Conservation (phyloP, 225 moss, liverwort and hornwort genomes). For the Thuidium tamariscinum region DNA sequence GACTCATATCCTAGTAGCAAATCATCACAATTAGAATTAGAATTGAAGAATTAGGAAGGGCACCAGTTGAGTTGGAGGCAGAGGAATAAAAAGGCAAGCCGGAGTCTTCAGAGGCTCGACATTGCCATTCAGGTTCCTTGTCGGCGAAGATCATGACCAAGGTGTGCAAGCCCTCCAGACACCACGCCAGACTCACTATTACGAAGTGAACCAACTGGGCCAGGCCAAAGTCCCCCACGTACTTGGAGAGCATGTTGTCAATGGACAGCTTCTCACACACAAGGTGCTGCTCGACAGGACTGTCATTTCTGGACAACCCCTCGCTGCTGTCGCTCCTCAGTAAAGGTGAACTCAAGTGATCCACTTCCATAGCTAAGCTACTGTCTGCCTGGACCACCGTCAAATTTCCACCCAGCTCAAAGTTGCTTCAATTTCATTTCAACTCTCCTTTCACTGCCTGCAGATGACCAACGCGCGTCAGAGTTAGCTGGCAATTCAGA, state of each 20-base stretch:
- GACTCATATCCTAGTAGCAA: neutral
- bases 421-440: neutral
- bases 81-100: neutral
- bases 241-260: slow-evolving; percentile 58
- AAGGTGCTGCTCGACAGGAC: neutral
- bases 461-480: neutral
- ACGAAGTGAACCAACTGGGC: slow-evolving; percentile 68
- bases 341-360: neutral
- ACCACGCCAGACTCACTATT: slow-evolving; percentile 66
- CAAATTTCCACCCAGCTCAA: neutral
- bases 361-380: slow-evolving; percentile 11
- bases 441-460: neutral
- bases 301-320: neutral
- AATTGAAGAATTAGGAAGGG: neutral
- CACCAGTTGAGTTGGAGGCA: neutral
- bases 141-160: slow-evolving; percentile 76
- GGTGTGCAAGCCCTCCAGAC: slow-evolving; percentile 40
- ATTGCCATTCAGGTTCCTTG: slow-evolving; percentile 54
- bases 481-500: neutral
- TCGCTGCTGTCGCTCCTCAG: neutral
- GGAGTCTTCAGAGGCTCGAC: neutral
- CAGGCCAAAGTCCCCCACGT: slow-evolving; percentile 70
- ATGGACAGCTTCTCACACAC: slow-evolving; percentile 37
- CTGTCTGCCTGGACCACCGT: neutral
- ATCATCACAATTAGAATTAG: neutral